Evolutionary conservation across 179 eudicot species (phyloP).

Genomic region (Corrigiola litoralis): DNA sequence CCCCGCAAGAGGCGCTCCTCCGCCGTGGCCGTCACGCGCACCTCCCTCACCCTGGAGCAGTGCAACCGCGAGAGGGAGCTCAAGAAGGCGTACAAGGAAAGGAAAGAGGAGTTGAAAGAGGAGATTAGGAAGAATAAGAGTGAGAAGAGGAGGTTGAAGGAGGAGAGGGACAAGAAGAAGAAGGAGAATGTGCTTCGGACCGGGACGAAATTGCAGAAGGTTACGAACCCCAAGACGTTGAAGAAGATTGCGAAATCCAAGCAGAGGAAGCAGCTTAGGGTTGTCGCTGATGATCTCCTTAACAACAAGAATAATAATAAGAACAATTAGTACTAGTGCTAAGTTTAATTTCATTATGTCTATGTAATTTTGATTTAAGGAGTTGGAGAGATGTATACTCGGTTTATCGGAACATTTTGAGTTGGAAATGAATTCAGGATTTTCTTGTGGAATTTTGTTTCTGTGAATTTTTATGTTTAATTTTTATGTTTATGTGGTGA

Average conservation of each 20-base stretch:
- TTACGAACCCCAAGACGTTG: constrained; percentile 72
- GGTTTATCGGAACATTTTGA: too few species aligned
- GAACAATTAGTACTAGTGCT: too few species aligned
- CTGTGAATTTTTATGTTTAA: too few species aligned
- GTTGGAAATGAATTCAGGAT: too few species aligned
- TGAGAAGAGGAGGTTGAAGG: constrained; percentile 70
- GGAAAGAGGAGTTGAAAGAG: constrained; percentile 83
- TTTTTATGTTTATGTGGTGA: too few species aligned
- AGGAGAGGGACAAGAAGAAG: constrained; percentile 89
- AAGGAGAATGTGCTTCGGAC: constrained; percentile 62
- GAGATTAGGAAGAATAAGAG: constrained; percentile 65
- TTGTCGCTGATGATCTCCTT: constrained; percentile 64
- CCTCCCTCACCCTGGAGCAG: constrained; percentile 45
- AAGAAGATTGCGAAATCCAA: constrained; percentile 81
- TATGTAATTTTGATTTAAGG: too few species aligned
- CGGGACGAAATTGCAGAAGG: constrained; percentile 78
- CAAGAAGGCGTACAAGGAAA: constrained; percentile 78
- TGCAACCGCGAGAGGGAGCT: constrained; percentile 57
- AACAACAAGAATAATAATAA: too few species aligned
- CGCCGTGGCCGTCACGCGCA: constrained; percentile 44
- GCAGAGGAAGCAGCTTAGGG: constrained; percentile 68
- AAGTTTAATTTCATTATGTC: too few species aligned
- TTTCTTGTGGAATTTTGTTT: too few species aligned
- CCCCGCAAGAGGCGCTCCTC: constrained; percentile 56
- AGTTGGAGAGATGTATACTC: too few species aligned